Evolutionary conservation across 2,329 filamentous ascomycete species (phyloP), one percentile per base, ranked within the genome.

Genomic region (Aspergillus sojae): DNA sequence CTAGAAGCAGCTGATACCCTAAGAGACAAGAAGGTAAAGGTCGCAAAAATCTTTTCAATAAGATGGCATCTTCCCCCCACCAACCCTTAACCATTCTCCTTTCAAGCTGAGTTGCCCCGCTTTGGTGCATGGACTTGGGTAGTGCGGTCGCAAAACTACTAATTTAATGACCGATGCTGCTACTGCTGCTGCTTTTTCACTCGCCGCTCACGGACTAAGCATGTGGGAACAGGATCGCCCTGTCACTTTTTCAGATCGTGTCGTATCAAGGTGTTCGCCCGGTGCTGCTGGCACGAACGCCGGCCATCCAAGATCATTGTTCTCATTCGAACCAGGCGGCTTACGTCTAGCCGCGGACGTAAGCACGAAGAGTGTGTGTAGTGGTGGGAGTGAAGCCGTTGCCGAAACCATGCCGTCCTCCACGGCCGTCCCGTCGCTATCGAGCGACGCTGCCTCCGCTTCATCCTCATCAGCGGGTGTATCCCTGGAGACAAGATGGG

Each of bases 401-500:
- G 26, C 54, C 30, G 21, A 50, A 60, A 53, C 52, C 32, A 69
- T 66, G 66, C 57, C 64, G 23, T 68, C 71, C 34, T 68, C 71
- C 23, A 69, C 69, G 34, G 62, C 68, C 16, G 66, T 75, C 7
- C 77, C 77, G 12, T 75, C 68, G 34, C 65, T 79, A 32, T 75
- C 75, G 11, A 73, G 70, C 56, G 71, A 72, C 57, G 65, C 65
- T 28, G 62, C 68, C 12, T 75, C 73, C 19, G 65, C 60, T 43
- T 69, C 70, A n/a, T 72, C 74, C 4, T 69, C 74, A 23, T 67
- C 69, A 16, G 71, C 71, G 36, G 73, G 70, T 41, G 66, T 69
- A 30, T 79, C 77, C 26, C 63, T 76, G 43, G 70, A 75, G 60
- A 76, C 76, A 10, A 60, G 69, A 46, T 61, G 67, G 61, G 68